Conservation (phyloP, 495 filamentous ascomycete species). For the Parachaetomium inaequale region DNA sequence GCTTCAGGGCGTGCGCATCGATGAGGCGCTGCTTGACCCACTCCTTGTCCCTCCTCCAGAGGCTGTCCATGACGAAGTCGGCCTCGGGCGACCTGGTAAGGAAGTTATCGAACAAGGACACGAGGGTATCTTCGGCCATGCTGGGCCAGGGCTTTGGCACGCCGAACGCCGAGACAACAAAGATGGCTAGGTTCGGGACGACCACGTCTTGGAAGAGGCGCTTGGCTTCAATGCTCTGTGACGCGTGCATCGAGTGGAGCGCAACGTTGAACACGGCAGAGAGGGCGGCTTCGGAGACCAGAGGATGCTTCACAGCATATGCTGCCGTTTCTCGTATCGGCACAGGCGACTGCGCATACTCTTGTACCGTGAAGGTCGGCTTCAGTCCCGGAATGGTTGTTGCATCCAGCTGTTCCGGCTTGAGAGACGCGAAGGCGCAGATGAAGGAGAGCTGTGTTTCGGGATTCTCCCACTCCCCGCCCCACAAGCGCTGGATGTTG, state of each 20-base stretch:
- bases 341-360: constrained; percentile 69
- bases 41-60: constrained; percentile 81
- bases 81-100: constrained; percentile 53
- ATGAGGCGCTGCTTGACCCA: constrained; percentile 79
- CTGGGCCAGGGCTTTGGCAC: constrained; percentile 54
- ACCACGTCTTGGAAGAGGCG: constrained; percentile 64
- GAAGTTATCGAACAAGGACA: constrained; percentile 51
- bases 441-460: constrained; percentile 89
- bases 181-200: constrained; percentile 66
- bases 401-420: constrained; percentile 70
- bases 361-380: constrained; percentile 68
- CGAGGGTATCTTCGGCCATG: constrained; percentile 53
- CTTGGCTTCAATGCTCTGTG: constrained; percentile 62
- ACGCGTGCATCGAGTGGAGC: constrained; percentile 61
- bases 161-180: constrained; percentile 72
- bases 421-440: constrained; percentile 68
- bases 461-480: constrained; percentile 79
- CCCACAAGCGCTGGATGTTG: constrained; percentile 85
- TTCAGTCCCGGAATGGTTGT: constrained; percentile 77
- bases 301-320: constrained; percentile 74
- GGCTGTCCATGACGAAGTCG: constrained; percentile 78
- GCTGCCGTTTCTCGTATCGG: constrained; percentile 67
- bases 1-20: constrained; percentile 72
- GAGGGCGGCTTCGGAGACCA: constrained; percentile 83
- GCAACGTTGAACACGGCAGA: constrained; percentile 76